Evolutionary conservation across 2,329 filamentous ascomycete species (phyloP), one percentile per base, ranked within the genome.

Genomic region (Trichothecium sympodiale): DNA sequence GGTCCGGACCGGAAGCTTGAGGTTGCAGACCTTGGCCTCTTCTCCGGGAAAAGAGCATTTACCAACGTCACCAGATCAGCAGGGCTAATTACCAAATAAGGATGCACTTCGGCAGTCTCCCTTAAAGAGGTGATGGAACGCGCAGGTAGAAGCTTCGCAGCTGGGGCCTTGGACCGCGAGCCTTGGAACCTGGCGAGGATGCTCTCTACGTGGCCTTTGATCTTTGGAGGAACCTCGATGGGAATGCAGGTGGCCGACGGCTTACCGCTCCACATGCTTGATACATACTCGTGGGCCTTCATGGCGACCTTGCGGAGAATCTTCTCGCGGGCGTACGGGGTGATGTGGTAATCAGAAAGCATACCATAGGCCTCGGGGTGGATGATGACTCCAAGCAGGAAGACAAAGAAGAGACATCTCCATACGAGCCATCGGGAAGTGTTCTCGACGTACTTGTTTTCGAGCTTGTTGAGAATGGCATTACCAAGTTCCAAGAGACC

Each of bases 331-430:
- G 86, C 87, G 57, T 89, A 86, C 46, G 93, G 85, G 34, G 83
- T 88, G 48, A 96, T 86, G 60, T 94, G 85, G 55, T 94, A 89
- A 49, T 94, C 85, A 38, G 85, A 74, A 65, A 96, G 80, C 62
- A 83, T 75, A 37, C 76, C 74, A 46, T 77, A 71, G 35, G 71
- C 87, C 70, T 98, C 91, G 9, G 91, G 91, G 50, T 91, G 83
- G 33, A 86, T 83, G 50, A 96, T 75, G 36, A 86, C 80, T 47
- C 83, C 81, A 32, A 85, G 71, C 26, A 96, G 66, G 58, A 91
- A 95, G 35, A 81, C 80, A 43, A 86, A 83, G 55, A 96, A 94
- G 42, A 95, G 79, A 78, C 89, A 98, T 53, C 88, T 83, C 49
- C 81, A 84, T 43, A 95, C 79, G 45, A 96, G 73, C 65, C 88